These are phyloP conservation scores for Camelina neglecta DNA, from an alignment of 345 rosid genomes.

Conservation along the genomic window DNA sequence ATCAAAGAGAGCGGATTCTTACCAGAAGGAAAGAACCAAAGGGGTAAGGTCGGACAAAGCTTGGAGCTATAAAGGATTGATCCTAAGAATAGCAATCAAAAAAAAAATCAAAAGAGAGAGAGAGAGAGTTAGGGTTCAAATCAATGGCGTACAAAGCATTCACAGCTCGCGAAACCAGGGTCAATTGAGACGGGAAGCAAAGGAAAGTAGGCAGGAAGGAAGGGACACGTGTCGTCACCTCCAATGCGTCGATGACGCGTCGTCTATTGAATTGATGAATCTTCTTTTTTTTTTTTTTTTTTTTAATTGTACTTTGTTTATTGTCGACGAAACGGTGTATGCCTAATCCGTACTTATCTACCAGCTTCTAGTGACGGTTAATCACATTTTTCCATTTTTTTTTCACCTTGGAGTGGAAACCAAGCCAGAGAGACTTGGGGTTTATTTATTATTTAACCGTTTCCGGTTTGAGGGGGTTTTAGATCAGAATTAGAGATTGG, in stretches of 20 bases:
- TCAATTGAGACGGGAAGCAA: background rate
- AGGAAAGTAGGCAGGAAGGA: background rate
- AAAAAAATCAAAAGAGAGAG: background rate
- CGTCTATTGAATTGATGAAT: background rate
- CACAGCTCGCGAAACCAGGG: slow-evolving; percentile 37
- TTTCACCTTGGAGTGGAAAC: slow-evolving; percentile 32
- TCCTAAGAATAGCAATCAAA: slow-evolving; percentile 20
- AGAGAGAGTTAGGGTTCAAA: slow-evolving; percentile 20
- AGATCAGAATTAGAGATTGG: background rate
- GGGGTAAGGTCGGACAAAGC: slow-evolving; percentile 25
- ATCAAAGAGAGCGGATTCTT: slow-evolving; percentile 43
- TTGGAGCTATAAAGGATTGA: slow-evolving; percentile 34
- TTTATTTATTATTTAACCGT: background rate
- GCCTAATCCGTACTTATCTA: background rate
- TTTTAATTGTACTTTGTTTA: background rate
- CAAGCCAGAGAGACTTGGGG: slow-evolving; percentile 26
- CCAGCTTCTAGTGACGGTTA: background rate
- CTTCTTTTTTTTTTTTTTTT: background rate
- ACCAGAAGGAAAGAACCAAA: slow-evolving; percentile 46
- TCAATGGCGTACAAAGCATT: slow-evolving; percentile 32
- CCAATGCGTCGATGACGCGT: slow-evolving; percentile 36
- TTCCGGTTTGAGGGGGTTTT: background rate
- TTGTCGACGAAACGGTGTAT: background rate
- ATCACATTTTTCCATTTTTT: background rate
- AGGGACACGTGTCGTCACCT: slow-evolving; percentile 42